Conservation (phyloP, 1,284 basidiomycete genomes). For the Irpex rosettiformis region DNA sequence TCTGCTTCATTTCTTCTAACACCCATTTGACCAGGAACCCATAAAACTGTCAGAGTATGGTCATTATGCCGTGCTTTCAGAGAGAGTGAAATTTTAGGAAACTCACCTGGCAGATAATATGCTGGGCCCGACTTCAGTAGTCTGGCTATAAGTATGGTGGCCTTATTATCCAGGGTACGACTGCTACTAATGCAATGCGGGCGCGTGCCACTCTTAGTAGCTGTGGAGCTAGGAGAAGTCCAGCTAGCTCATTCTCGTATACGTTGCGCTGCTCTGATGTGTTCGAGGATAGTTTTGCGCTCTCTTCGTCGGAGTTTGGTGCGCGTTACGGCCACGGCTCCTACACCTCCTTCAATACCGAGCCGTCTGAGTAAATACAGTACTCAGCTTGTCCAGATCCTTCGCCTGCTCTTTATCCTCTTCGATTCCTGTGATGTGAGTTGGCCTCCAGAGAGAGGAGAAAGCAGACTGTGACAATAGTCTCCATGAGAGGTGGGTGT, state of each 20-base stretch:
- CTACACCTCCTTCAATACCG: conserved; percentile 16
- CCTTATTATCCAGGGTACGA: background rate
- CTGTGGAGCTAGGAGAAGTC: background rate
- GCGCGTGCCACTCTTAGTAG: background rate
- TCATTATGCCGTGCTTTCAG: background rate
- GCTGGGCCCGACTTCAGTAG: background rate
- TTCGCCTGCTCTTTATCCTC: conserved; percentile 1
- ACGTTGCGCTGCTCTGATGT: conserved; percentile 24
- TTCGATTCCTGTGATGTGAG: background rate
- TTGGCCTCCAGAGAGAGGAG: background rate
- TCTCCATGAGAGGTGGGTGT: background rate
- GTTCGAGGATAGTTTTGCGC: conserved; percentile 25
- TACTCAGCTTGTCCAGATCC: conserved; percentile 2
- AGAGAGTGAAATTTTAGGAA: background rate
- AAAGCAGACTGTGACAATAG: conserved; percentile 3
- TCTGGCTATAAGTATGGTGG: background rate
- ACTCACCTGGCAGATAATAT: background rate
- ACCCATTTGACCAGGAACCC: background rate
- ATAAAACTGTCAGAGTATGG: background rate
- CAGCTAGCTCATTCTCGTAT: conserved; percentile 22
- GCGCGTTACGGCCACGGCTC: conserved; percentile 1
- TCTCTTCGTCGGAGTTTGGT: background rate
- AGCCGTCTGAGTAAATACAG: conserved; percentile 20
- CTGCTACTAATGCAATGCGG: background rate
- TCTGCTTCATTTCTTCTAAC: background rate